Percentiles rank a stretch among this genome's conserved stretches.
Evolutionary conservation across 2,329 filamentous ascomycete species (phyloP).

Genomic region (Ophiostoma sp.): DNA sequence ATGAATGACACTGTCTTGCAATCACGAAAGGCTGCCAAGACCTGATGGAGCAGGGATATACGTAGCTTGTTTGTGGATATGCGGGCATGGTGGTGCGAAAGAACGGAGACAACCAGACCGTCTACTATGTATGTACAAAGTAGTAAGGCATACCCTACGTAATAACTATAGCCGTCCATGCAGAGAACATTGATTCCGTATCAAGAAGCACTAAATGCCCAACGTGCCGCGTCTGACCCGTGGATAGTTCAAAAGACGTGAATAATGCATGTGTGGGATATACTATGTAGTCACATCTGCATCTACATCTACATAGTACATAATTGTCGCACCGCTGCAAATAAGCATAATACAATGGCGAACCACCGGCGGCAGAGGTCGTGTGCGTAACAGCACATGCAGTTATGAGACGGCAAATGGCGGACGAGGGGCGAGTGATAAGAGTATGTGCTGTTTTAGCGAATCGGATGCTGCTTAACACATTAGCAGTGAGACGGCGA

Average conservation of each 20-base stretch:
- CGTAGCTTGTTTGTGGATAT: background rate
- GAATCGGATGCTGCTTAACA: background rate
- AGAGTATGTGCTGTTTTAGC: background rate
- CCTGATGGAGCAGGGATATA: background rate
- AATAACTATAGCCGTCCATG: background rate
- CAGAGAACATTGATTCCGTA: background rate
- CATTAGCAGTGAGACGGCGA: background rate
- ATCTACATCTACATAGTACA: background rate
- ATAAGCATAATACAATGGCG: background rate
- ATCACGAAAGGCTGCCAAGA: conserved; percentile 12
- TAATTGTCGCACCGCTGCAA: background rate
- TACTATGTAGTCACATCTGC: background rate
- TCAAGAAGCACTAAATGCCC: background rate
- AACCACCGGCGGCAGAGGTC: background rate
- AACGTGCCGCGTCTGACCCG: background rate
- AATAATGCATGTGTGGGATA: background rate
- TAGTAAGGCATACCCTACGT: background rate
- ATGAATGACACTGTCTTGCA: conserved; percentile 15
- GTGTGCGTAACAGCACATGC: background rate
- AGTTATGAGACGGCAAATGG: background rate
- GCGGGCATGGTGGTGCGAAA: background rate
- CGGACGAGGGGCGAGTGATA: background rate
- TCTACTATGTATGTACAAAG: background rate
- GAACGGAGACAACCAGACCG: conserved; percentile 1
- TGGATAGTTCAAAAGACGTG: background rate